Percentiles rank a stretch among this genome's conserved stretches.
phyloP scores from a whole-genome alignment of 805 yeast genomes.

The Sungouiella thailandica region DNA sequence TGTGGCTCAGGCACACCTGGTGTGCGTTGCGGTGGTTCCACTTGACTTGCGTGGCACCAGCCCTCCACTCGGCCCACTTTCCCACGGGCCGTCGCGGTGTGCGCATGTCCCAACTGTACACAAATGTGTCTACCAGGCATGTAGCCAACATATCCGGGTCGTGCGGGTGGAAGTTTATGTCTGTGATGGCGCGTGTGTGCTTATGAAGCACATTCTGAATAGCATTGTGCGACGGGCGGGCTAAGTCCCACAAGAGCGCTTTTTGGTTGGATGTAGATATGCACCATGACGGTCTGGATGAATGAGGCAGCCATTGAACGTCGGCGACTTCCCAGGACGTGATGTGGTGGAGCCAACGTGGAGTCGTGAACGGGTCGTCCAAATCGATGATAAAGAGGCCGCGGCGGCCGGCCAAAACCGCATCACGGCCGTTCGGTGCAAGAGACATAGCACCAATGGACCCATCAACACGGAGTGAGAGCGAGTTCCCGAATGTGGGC shows the following conservation, averaged over 20 bases:
- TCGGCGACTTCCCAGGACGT: conserved; percentile 99
- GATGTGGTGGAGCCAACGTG: conserved; percentile 86
- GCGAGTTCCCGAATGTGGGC: conserved; percentile 71
- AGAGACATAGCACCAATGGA: conserved; percentile 88
- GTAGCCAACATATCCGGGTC: conserved; percentile 88
- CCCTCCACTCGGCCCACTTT: conserved; percentile 90
- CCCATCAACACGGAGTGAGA: conserved; percentile 83
- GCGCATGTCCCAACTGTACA: conserved; percentile 88
- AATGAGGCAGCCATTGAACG: conserved; percentile 97
- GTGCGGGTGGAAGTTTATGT: conserved; percentile 84
- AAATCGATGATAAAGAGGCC: conserved; percentile 89
- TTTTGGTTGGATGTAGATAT: conserved; percentile 93
- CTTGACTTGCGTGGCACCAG: conserved; percentile 92
- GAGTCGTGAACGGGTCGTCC: conserved; percentile 93
- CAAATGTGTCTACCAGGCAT: conserved; percentile 86
- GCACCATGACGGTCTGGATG: conserved; percentile 81
- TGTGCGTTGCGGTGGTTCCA: conserved; percentile 80
- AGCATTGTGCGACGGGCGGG: conserved; percentile 64
- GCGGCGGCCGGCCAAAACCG: conserved; percentile 76
- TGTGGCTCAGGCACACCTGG: conserved; percentile 83
- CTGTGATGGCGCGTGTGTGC: conserved; percentile 91
- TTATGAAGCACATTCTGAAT: conserved; percentile 84
- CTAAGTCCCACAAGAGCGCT: conserved; percentile 90
- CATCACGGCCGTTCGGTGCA: conserved; percentile 88
- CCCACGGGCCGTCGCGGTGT: conserved; percentile 68